These are phyloP conservation scores for Debaryomyces psychrophilus DNA, from an alignment of 1,139 yeast genomes.

Conservation along the genomic window DNA sequence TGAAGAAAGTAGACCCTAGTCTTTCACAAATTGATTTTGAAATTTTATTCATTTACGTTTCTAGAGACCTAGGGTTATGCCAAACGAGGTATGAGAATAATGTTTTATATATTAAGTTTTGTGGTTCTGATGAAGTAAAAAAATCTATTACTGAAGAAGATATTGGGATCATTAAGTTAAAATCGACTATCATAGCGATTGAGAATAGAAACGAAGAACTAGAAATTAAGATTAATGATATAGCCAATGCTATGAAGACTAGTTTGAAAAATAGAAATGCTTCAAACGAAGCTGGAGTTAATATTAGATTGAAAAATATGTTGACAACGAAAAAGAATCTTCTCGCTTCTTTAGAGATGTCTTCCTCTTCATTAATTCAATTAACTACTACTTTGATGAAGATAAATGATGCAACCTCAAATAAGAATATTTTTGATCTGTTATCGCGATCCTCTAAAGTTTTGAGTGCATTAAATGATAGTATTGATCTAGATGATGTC, in stretches of 20 bases:
- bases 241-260: conserved; percentile 21
- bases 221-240: conserved; percentile 26
- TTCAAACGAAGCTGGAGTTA: not conserved
- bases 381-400: conserved; percentile 42
- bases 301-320: conserved; percentile 18
- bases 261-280: conserved; percentile 1
- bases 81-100: conserved; percentile 17
- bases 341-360: conserved; percentile 33
- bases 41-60: conserved; percentile 29
- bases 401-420: conserved; percentile 52
- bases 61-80: conserved; percentile 26
- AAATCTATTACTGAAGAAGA: conserved; percentile 32
- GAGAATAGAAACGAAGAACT: conserved; percentile 23
- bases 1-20: conserved; percentile 15
- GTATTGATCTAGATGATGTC: conserved; percentile 33
- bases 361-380: conserved; percentile 37
- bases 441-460: conserved; percentile 38
- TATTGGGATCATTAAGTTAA: conserved; percentile 29
- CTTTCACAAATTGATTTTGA: conserved; percentile 28
- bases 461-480: conserved; percentile 36
- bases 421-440: conserved; percentile 40
- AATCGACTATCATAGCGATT: conserved; percentile 25
- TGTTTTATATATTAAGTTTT: conserved; percentile 29
- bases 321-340: conserved; percentile 21
- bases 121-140: conserved; percentile 1